Conservation (phyloP, 768 basidiomycete genomes). For the Strobilomyces echinocephalus region DNA sequence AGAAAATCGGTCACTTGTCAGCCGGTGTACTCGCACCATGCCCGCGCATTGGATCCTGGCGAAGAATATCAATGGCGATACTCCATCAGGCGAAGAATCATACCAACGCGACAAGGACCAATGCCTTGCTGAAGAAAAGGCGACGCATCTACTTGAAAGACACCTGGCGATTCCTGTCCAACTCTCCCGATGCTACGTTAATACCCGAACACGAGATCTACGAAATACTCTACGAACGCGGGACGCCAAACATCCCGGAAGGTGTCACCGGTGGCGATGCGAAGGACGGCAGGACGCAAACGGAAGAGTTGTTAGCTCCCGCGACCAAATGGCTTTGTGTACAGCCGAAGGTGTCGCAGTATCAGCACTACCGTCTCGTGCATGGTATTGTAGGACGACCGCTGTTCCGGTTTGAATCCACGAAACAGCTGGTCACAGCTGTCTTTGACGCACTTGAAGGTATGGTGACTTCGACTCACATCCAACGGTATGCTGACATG, state of each 20-base stretch:
- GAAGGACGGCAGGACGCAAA: not conserved
- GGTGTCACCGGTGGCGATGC: not conserved
- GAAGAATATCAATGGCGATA: not conserved
- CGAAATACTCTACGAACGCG: not conserved
- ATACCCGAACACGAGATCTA: conserved; percentile 11
- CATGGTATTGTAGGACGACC: not conserved
- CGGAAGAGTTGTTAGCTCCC: not conserved
- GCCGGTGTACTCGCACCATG: conserved; percentile 1
- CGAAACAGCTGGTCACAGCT: not conserved
- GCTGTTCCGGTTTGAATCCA: not conserved
- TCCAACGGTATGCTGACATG: not conserved
- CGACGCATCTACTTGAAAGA: conserved; percentile 1
- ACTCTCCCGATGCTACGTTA: not conserved
- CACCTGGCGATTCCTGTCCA: conserved; percentile 1
- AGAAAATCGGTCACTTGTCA: not conserved
- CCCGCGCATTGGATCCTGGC: not conserved
- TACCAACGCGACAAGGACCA: too few species aligned
- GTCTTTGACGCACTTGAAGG: not conserved
- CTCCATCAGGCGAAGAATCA: not conserved
- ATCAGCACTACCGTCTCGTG: conserved; percentile 1
- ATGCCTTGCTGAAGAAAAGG: not conserved
- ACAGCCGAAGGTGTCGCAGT: not conserved
- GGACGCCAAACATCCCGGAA: conserved; percentile 1
- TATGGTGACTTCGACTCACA: not conserved
- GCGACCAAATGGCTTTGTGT: not conserved